Base-by-base conservation (phyloP, 352 stramenopile species). In the Phytophthora gonapodyides region DNA sequence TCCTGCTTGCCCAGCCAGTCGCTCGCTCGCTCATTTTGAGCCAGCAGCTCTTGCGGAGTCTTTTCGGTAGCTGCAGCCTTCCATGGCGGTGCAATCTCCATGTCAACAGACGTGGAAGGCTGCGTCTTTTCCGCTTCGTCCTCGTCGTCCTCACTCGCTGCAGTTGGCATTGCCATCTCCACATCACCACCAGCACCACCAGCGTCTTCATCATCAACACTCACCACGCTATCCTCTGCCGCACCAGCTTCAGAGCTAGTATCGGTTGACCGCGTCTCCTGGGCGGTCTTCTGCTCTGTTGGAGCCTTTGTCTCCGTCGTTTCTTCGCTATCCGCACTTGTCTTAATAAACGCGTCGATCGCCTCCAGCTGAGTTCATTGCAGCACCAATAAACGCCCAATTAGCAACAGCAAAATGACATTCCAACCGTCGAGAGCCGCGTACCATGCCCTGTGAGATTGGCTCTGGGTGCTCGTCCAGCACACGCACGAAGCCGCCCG, bases 401-500 rank as follows among this genome's bases (percentile, higher is more conserved):
- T 73, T 56, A 73, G 56, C 47, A 54, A 5, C 36, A 47, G 33
- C 27, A 7, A 72, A 50, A 12, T n/a, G 17, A 5, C 24, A 55
- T 37, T 58, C 24, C 11, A 35, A 31, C 7, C 15, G 13, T 37
- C 12, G 9, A 30, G 7, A 12, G 8, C 27, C 11, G 7, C 69
- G 7, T 69, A 88, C 82, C 76, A 80, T 84, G 48, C 47, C 42
- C 5, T 71, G 71, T 24, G 82, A 87, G 6, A 91, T 67, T 15
- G 80, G 78, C 51, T 81, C 75, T 42, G 77, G 70, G 55, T 83
- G 67, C 27, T 55, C 47, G 53, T 91, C 82, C 51, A 91, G 54
- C 12, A 91, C 78, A 15, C 78, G 76, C 42, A 91, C 69, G 30
- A 91, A 82, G 42, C 75, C 72, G 16, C 82, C 80, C 5, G 52